Percentiles rank a stretch among this genome's conserved stretches.
These are phyloP conservation scores for Chytriomyces sp. DNA, from an alignment of 192 early-diverging fungal genomes.

Conservation along the genomic window DNA sequence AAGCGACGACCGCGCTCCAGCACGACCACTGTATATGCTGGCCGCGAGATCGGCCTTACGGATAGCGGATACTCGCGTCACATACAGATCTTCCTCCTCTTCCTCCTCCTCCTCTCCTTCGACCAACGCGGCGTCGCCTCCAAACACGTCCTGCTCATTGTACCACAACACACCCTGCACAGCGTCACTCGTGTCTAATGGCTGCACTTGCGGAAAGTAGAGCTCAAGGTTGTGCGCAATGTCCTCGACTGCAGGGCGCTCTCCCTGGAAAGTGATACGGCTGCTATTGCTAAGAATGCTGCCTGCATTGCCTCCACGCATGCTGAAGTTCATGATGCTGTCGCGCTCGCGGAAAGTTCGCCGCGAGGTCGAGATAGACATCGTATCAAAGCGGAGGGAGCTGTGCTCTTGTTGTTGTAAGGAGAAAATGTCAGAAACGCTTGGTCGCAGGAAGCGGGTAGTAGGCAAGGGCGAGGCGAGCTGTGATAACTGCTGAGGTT, in stretches of 20 bases:
- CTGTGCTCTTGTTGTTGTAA: too few species aligned
- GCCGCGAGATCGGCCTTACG: conserved; percentile 19
- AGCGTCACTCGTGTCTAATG: conserved; percentile 18
- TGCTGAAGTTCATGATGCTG: neutral
- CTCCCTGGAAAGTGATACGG: conserved; percentile 77
- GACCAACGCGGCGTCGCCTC: neutral
- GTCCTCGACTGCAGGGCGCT: conserved; percentile 89
- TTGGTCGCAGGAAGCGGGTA: too few species aligned
- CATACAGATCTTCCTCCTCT: neutral
- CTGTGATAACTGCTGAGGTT: neutral
- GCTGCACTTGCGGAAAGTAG: conserved; percentile 68
- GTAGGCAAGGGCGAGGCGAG: too few species aligned
- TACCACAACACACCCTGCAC: conserved; percentile 27
- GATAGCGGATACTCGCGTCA: conserved; percentile 10
- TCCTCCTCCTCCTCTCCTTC: neutral
- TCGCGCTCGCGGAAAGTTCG: neutral
- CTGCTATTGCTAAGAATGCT: conserved; percentile 42
- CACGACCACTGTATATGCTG: neutral
- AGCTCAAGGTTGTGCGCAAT: conserved; percentile 87
- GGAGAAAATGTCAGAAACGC: too few species aligned
- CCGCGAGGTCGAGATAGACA: neutral
- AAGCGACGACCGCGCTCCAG: neutral
- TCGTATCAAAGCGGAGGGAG: too few species aligned
- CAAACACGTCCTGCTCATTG: conserved; percentile 8
- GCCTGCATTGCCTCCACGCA: neutral